Evolutionary conservation across 768 basidiomycete genomes (phyloP).

Genomic region (Trametes coccinea): DNA sequence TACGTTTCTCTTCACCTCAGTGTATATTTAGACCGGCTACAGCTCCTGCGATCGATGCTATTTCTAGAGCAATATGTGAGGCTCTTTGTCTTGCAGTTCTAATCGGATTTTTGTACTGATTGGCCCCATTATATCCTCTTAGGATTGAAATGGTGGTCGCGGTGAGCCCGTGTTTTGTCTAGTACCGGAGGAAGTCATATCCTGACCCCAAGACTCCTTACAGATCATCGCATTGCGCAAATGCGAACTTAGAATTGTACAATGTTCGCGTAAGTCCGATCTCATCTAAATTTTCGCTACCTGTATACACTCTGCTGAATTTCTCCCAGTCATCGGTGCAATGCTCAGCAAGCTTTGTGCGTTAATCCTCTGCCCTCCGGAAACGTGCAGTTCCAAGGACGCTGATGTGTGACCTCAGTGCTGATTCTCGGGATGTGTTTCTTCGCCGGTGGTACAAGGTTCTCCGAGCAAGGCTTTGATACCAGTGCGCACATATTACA

Average conservation of each 20-base stretch:
- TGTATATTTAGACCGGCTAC: neutral
- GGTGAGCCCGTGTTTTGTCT: conserved; percentile 36
- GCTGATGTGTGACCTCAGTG: conserved; percentile 42
- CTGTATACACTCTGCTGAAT: neutral
- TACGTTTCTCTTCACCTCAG: conserved; percentile 32
- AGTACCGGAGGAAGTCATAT: neutral
- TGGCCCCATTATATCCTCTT: neutral
- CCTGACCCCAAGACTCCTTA: too few relatives aligned
- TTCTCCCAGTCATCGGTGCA: conserved; percentile 66
- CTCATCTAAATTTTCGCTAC: conserved; percentile 2
- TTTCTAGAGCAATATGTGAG: conserved; percentile 64
- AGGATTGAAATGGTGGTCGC: conserved; percentile 67
- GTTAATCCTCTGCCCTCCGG: too few relatives aligned
- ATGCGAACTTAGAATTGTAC: conserved; percentile 79
- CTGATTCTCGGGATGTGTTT: conserved; percentile 86
- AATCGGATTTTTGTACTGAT: neutral
- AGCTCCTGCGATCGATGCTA: conserved; percentile 36
- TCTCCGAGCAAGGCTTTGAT: conserved; percentile 79
- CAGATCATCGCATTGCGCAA: conserved; percentile 81
- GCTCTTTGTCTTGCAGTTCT: neutral
- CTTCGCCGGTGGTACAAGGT: conserved; percentile 76
- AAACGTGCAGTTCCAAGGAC: neutral
- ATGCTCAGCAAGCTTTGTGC: conserved; percentile 75
- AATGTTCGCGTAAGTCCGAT: conserved; percentile 75
- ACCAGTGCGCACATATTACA: conserved; percentile 64